Evolutionary conservation across 441 rosid species (phyloP).

Genomic region (Gossypium gossypioides): DNA sequence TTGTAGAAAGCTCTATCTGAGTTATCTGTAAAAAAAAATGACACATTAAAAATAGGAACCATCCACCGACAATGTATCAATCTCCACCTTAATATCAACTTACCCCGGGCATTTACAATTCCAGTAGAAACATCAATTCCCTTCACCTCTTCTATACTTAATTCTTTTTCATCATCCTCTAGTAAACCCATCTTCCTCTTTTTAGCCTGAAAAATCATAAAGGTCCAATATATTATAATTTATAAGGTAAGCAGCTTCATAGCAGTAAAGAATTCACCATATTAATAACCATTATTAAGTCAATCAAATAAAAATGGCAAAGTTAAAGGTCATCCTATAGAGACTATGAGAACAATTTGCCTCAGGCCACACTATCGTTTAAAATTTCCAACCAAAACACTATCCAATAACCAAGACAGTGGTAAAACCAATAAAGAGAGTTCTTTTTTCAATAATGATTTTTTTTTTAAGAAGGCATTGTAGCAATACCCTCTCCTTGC

Average conservation of each 20-base stretch:
- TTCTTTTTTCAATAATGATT: background rate
- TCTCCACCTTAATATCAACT: conserved; percentile 7
- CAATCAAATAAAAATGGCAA: background rate
- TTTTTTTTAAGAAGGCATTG: background rate
- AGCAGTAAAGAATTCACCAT: background rate
- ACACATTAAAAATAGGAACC: conserved; percentile 7
- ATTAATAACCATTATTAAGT: background rate
- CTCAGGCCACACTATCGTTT: background rate
- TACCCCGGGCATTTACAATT: conserved; percentile 49
- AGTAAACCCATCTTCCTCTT: conserved; percentile 68
- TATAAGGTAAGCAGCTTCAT: background rate
- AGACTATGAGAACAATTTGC: background rate
- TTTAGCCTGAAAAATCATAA: conserved; percentile 38
- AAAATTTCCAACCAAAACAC: background rate
- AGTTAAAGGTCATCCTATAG: background rate
- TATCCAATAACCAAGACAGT: background rate
- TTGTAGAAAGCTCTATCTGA: conserved; percentile 84
- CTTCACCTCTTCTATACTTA: conserved; percentile 22
- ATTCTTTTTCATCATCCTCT: conserved; percentile 36
- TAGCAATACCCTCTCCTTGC: conserved; percentile 69
- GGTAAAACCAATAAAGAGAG: background rate
- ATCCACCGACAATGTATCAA: background rate
- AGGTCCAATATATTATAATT: background rate
- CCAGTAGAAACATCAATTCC: conserved; percentile 15
- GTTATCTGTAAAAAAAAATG: conserved; percentile 37